Evolutionary conservation across 108 stramenopile species (phyloP).

Genomic region (Asterionellopsis glacialis): DNA sequence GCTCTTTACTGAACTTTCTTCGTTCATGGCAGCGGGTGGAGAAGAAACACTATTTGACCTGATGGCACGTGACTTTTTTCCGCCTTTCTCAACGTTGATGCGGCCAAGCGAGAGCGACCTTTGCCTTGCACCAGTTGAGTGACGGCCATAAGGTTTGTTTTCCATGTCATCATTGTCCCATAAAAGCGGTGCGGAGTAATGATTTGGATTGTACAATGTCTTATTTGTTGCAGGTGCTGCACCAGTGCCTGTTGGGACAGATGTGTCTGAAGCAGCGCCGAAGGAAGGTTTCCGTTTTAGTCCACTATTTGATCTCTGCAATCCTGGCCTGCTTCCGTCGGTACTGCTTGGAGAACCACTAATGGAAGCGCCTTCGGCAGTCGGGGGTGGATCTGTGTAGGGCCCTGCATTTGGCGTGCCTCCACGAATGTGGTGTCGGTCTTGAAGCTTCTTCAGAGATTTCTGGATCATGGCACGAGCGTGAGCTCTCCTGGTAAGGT

Average conservation of each 20-base stretch:
- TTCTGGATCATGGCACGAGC: constrained; percentile 76
- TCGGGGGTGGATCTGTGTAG: constrained; percentile 44
- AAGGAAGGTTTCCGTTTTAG: background rate
- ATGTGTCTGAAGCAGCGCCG: constrained; percentile 3
- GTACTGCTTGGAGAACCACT: constrained; percentile 1
- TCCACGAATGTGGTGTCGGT: constrained; percentile 64
- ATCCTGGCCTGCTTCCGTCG: constrained; percentile 12
- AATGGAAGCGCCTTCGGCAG: constrained; percentile 2
- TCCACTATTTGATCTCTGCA: constrained; percentile 6
- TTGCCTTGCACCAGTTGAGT: constrained; percentile 19
- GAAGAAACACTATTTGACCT: background rate
- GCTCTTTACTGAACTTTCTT: background rate
- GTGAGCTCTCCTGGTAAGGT: constrained; percentile 68
- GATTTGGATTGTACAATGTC: constrained; percentile 58
- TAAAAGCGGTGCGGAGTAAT: constrained; percentile 47
- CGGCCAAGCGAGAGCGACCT: constrained; percentile 25
- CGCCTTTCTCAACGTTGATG: constrained; percentile 6
- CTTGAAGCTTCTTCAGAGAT: constrained; percentile 78
- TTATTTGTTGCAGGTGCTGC: constrained; percentile 46
- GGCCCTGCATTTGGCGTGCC: constrained; percentile 67
- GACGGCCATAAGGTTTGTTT: constrained; percentile 66
- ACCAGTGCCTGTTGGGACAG: constrained; percentile 47
- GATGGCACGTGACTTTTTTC: background rate
- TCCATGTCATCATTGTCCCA: constrained; percentile 44
- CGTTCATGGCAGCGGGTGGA: background rate